These are phyloP conservation scores for Posidonia australis DNA, from an alignment of 106 monocot species.

Conservation along the genomic window DNA sequence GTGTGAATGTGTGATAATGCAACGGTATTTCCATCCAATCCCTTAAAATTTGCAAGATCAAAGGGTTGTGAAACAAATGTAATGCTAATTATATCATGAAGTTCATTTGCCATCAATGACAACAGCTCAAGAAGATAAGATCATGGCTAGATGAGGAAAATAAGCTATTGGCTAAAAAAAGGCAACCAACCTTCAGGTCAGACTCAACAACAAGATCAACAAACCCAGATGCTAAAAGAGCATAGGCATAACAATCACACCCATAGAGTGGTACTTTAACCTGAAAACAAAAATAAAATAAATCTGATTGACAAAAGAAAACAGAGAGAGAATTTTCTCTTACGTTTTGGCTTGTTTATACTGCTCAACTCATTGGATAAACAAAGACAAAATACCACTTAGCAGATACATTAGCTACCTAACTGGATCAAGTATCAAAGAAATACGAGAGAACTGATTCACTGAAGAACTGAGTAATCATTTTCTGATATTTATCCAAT, in stretches of 20 bases:
- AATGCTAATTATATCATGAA: too few species aligned
- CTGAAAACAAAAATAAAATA: slow-evolving; percentile 16
- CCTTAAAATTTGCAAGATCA: too few species aligned
- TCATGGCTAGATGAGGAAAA: not conserved
- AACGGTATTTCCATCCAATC: too few species aligned
- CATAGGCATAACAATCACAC: slow-evolving; percentile 99
- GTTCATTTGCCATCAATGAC: too few species aligned
- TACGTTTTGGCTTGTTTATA: not conserved
- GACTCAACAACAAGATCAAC: slow-evolving; percentile 98
- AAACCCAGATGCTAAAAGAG: slow-evolving; percentile 87
- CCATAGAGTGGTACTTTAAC: slow-evolving; percentile 96
- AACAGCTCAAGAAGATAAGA: too few species aligned
- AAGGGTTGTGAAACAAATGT: too few species aligned
- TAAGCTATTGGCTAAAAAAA: not conserved
- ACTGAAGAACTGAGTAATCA: not conserved
- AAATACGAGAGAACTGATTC: too few species aligned
- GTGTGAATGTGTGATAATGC: too few species aligned
- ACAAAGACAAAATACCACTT: too few species aligned
- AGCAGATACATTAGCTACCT: too few species aligned
- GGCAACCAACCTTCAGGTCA: slow-evolving; percentile 65
- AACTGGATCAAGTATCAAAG: too few species aligned
- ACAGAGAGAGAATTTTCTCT: not conserved
- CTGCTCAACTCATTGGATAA: too few species aligned
- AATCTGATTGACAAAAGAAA: not conserved
- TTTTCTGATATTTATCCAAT: not conserved